These are phyloP conservation scores for Cutaneotrichosporon cutaneum DNA, from an alignment of 1,284 basidiomycete genomes.

Conservation along the genomic window DNA sequence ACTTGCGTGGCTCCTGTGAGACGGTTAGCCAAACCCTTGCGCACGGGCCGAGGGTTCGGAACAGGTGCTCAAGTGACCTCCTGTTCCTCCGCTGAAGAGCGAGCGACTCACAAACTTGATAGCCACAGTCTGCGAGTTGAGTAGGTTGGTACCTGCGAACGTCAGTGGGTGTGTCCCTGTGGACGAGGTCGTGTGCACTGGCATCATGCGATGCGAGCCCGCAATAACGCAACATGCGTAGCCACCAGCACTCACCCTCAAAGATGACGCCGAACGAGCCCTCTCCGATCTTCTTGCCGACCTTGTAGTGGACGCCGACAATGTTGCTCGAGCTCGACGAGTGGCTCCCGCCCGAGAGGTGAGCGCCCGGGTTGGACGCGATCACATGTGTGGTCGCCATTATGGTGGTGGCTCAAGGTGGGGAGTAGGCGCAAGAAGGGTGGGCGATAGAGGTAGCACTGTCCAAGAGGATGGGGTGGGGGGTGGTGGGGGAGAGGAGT, in stretches of 20 bases:
- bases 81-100: not conserved
- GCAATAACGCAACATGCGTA: not conserved
- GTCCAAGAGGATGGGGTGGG: not conserved
- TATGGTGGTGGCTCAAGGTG: slow-evolving; percentile 8
- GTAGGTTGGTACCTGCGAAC: slow-evolving; percentile 76
- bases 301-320: slow-evolving; percentile 61
- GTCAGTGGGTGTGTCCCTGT: not conserved
- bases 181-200: not conserved
- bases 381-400: slow-evolving; percentile 55
- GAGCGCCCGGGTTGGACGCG: slow-evolving; percentile 47
- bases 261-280: slow-evolving; percentile 97
- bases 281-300: slow-evolving; percentile 64
- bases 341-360: slow-evolving; percentile 44
- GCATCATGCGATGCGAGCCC: slow-evolving; percentile 2
- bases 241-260: slow-evolving; percentile 63
- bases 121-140: slow-evolving; percentile 93
- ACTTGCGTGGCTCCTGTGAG: slow-evolving; percentile 84
- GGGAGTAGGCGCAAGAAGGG: slow-evolving; percentile 2
- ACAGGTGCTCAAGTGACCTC: slow-evolving; percentile 1
- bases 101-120: slow-evolving; percentile 86
- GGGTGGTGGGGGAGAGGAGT: not conserved
- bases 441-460: slow-evolving; percentile 3
- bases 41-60: slow-evolving; percentile 1
- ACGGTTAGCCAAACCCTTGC: slow-evolving; percentile 17
- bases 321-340: slow-evolving; percentile 53